A percentile compares a stretch with the other conserved stretches of the same genome.
Conservation (phyloP, 1,284 basidiomycete species). For the Boletellus deceptivus region DNA sequence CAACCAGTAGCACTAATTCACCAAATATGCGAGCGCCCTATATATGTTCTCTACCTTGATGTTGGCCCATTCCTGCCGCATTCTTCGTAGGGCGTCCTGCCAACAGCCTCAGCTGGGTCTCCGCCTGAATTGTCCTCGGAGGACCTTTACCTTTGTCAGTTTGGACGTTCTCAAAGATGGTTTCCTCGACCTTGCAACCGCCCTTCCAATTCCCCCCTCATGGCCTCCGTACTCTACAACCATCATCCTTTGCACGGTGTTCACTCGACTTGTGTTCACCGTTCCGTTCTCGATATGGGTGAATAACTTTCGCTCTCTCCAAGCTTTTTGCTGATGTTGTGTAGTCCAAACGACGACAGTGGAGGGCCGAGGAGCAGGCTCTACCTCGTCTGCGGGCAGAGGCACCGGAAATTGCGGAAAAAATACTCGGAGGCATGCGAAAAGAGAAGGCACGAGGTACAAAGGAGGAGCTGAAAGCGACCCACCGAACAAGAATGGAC, state of each 20-base stretch:
- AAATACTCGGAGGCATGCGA: constrained; percentile 59
- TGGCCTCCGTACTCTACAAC: constrained; percentile 73
- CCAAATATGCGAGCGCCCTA: not conserved
- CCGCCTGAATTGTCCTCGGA: constrained; percentile 10
- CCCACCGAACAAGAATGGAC: constrained; percentile 48
- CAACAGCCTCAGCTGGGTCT: constrained; percentile 3
- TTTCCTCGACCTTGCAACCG: constrained; percentile 63
- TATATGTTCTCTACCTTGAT: constrained; percentile 12
- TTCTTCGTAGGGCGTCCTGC: constrained; percentile 9
- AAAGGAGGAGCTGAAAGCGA: constrained; percentile 49
- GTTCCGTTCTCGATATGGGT: constrained; percentile 85
- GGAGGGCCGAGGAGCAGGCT: constrained; percentile 65
- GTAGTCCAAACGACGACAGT: constrained; percentile 63
- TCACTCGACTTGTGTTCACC: constrained; percentile 62
- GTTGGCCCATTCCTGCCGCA: constrained; percentile 21
- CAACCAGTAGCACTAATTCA: not conserved
- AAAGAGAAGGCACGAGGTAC: constrained; percentile 51
- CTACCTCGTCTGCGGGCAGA: constrained; percentile 62
- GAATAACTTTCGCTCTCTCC: constrained; percentile 34
- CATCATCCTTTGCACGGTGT: constrained; percentile 72
- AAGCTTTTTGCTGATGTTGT: constrained; percentile 13
- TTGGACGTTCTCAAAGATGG: constrained; percentile 45
- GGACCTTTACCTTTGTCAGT: constrained; percentile 32
- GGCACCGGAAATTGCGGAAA: constrained; percentile 50
- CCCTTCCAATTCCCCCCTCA: constrained; percentile 63